A percentile compares a stretch with the other conserved stretches of the same genome.
phyloP scores from a whole-genome alignment of 2,329 filamentous ascomycete species.

The Tolypocladium ophioglossoides region DNA sequence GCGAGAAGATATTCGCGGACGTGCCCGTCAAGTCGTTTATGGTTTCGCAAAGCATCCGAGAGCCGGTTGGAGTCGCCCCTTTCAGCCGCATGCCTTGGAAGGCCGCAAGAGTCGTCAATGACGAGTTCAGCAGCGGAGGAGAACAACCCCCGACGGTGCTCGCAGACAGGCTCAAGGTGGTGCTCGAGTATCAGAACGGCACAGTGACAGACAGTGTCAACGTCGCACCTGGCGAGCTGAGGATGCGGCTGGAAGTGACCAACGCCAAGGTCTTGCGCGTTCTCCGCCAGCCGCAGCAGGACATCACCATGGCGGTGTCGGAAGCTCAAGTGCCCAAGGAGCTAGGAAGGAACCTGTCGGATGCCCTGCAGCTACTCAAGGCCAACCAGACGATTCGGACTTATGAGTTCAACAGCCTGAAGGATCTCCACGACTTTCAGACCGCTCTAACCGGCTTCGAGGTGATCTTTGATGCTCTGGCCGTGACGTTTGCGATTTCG shows the following conservation, averaged over 20 bases:
- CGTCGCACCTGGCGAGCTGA: constrained; percentile 63
- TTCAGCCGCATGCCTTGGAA: constrained; percentile 52
- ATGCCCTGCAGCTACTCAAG: constrained; percentile 50
- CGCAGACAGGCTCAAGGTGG: constrained; percentile 64
- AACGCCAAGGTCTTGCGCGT: constrained; percentile 53
- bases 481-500: constrained; percentile 68
- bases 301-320: constrained; percentile 66
- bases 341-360: constrained; percentile 49
- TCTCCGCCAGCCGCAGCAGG: constrained; percentile 62
- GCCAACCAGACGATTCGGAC: constrained; percentile 57
- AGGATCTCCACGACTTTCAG: constrained; percentile 70
- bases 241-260: constrained; percentile 52
- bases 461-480: constrained; percentile 64
- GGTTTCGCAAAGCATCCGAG: constrained; percentile 44
- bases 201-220: constrained; percentile 79
- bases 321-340: constrained; percentile 55
- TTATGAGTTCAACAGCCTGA: constrained; percentile 54
- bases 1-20: constrained; percentile 63
- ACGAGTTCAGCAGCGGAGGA: constrained; percentile 49
- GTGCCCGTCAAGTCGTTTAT: constrained; percentile 54
- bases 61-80: constrained; percentile 36
- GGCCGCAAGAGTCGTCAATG: constrained; percentile 60
- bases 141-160: constrained; percentile 58
- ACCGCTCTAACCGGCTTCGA: constrained; percentile 68
- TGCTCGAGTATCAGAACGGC: constrained; percentile 66